A percentile compares a stretch with the other conserved stretches of the same genome.
These are phyloP conservation scores for Cordyceps militaris DNA, from an alignment of 2,329 filamentous ascomycete genomes.

Conservation along the genomic window DNA sequence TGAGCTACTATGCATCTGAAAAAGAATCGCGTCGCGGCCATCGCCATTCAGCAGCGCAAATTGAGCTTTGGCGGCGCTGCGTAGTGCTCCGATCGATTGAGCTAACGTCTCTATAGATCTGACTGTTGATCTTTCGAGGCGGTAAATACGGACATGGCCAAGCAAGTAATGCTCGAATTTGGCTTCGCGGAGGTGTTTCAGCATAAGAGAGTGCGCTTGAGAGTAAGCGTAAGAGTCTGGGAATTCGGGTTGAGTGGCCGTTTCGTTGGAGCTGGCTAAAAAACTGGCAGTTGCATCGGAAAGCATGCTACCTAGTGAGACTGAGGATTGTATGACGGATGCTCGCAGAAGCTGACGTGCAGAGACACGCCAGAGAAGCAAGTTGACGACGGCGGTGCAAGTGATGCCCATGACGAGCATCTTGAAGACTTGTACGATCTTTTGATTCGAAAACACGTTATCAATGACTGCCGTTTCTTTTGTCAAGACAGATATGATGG, in stretches of 20 bases:
- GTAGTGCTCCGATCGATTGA: conserved; percentile 77
- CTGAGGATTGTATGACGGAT: conserved; percentile 64
- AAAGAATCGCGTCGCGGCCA: conserved; percentile 3
- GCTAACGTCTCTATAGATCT: conserved; percentile 74
- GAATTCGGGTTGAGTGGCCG: conserved; percentile 26
- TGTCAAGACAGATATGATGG: conserved; percentile 76
- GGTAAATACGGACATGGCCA: conserved; percentile 69
- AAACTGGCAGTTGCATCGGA: conserved; percentile 72
- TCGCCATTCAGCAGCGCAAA: conserved; percentile 64
- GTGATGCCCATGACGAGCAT: conserved; percentile 71
- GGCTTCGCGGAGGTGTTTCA: conserved; percentile 70
- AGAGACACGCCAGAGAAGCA: conserved; percentile 67
- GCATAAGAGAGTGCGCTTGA: conserved; percentile 52
- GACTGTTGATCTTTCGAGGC: conserved; percentile 66
- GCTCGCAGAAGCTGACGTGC: conserved; percentile 63
- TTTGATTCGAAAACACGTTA: conserved; percentile 64
- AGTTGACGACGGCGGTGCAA: conserved; percentile 61
- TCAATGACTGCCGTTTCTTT: conserved; percentile 78
- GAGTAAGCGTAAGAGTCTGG: conserved; percentile 51
- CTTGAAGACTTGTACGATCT: conserved; percentile 49
- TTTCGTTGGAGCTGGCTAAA: conserved; percentile 68
- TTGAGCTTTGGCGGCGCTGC: conserved; percentile 79
- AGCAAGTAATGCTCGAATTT: conserved; percentile 77
- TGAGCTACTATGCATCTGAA: background rate
- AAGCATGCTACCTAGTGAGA: conserved; percentile 69